A percentile compares a stretch with the other conserved stretches of the same genome.
These are phyloP conservation scores for Microbotryum lychnidis-dioicae DNA, from an alignment of 1,284 basidiomycete genomes.

Conservation along the genomic window DNA sequence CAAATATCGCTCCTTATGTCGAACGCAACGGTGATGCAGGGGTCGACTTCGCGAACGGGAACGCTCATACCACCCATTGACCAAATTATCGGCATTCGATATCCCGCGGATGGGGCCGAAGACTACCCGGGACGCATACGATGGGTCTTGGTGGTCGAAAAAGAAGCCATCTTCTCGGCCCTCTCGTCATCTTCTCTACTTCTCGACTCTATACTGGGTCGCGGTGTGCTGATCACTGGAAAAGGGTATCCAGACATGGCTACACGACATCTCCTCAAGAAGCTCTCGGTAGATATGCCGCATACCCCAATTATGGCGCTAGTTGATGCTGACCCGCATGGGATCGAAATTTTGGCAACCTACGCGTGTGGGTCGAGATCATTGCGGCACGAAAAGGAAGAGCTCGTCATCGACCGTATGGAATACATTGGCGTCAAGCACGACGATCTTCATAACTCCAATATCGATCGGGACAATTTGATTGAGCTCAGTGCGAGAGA, in stretches of 20 bases:
- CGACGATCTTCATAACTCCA: slow-evolving; percentile 43
- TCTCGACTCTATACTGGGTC: slow-evolving; percentile 48
- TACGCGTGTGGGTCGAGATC: slow-evolving; percentile 50
- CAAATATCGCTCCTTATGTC: too few species aligned
- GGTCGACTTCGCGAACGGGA: too few species aligned
- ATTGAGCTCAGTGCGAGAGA: slow-evolving; percentile 64
- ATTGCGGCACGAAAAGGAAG: slow-evolving; percentile 55
- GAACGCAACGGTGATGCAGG: too few species aligned
- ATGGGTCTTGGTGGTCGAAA: slow-evolving; percentile 83
- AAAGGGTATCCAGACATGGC: slow-evolving; percentile 90
- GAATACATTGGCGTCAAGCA: slow-evolving; percentile 67
- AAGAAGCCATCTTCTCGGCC: slow-evolving; percentile 89
- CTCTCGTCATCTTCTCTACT: slow-evolving; percentile 54
- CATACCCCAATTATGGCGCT: slow-evolving; percentile 61
- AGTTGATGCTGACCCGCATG: slow-evolving; percentile 85
- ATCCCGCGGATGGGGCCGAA: not conserved
- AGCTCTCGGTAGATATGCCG: slow-evolving; percentile 59
- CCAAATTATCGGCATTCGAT: too few species aligned
- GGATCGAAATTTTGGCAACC: slow-evolving; percentile 76
- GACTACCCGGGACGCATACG: not conserved
- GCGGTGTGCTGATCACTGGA: slow-evolving; percentile 67
- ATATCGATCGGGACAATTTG: slow-evolving; percentile 53
- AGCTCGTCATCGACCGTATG: slow-evolving; percentile 56
- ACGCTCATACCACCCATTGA: too few species aligned
- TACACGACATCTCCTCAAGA: slow-evolving; percentile 69